Percentiles rank a stretch among this genome's conserved stretches.
phyloP scores from a whole-genome alignment of 2,329 filamentous ascomycete species.

The Aspergillus sp. region DNA sequence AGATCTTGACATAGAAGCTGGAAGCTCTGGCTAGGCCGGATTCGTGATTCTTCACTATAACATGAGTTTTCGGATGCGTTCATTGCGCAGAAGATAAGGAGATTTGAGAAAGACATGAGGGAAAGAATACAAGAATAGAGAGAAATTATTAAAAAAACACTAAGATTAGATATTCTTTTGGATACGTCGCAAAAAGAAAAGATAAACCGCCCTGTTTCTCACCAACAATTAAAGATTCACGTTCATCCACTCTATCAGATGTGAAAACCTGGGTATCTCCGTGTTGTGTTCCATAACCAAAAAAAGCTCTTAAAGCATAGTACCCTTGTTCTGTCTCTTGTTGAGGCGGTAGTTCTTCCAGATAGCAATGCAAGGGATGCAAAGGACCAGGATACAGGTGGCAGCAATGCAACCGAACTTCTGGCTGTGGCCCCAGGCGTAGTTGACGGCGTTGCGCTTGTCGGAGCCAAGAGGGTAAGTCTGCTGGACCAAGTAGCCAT shows the following conservation, averaged over 20 bases:
- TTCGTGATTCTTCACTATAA: neutral
- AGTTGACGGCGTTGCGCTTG: slow-evolving; percentile 34
- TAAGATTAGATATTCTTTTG: neutral
- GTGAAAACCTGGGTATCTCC: neutral
- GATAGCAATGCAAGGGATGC: slow-evolving; percentile 33
- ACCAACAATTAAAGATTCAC: neutral
- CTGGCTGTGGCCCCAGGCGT: slow-evolving; percentile 41
- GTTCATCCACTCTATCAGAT: neutral
- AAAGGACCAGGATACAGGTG: slow-evolving; percentile 32
- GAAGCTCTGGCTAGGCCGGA: neutral
- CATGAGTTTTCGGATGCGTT: neutral
- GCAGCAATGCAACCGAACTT: slow-evolving; percentile 36
- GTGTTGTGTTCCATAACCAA: neutral
- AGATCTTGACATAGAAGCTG: neutral
- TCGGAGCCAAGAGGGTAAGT: slow-evolving; percentile 29
- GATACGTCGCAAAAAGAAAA: neutral
- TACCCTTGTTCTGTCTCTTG: slow-evolving; percentile 41
- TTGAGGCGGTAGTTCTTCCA: slow-evolving; percentile 43
- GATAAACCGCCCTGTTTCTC: neutral
- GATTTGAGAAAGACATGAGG: neutral
- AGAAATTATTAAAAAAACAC: neutral
- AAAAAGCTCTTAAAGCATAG: slow-evolving; percentile 9
- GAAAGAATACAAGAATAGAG: neutral
- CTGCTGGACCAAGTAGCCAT: slow-evolving; percentile 26
- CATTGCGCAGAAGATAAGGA: neutral